These are phyloP conservation scores for Colletotrichum melonis DNA, from an alignment of 2,329 filamentous ascomycete genomes.

Conservation along the genomic window DNA sequence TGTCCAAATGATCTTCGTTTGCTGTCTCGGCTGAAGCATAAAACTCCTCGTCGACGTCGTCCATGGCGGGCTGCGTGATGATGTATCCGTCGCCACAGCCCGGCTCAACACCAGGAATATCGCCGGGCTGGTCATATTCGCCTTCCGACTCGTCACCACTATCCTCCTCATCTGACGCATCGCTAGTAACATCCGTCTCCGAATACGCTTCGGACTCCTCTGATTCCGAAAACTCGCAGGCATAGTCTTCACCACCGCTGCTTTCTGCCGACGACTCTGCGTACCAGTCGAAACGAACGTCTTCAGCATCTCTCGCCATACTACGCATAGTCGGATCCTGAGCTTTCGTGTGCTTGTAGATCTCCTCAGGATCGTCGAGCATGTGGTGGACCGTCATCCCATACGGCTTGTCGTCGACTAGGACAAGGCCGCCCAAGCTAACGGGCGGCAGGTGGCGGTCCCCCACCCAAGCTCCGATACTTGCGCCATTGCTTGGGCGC, in stretches of 20 bases:
- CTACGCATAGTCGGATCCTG: conserved; percentile 44
- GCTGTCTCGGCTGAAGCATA: conserved; percentile 78
- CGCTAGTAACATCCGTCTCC: conserved; percentile 64
- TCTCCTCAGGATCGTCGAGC: conserved; percentile 76
- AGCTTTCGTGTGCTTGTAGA: conserved; percentile 34
- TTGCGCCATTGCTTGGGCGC: conserved; percentile 85
- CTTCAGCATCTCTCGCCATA: conserved; percentile 50
- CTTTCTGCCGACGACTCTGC: conserved; percentile 54
- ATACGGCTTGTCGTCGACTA: conserved; percentile 86
- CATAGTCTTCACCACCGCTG: conserved; percentile 63
- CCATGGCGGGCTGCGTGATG: conserved; percentile 91
- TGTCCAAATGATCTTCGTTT: conserved; percentile 85
- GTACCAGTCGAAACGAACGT: conserved; percentile 56
- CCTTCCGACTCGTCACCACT: conserved; percentile 66
- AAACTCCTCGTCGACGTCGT: conserved; percentile 86
- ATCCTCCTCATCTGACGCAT: conserved; percentile 57
- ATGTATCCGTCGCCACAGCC: conserved; percentile 82
- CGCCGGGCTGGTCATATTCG: conserved; percentile 72
- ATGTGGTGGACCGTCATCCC: conserved; percentile 98
- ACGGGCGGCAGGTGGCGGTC: conserved; percentile 90
- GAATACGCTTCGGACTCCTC: conserved; percentile 64
- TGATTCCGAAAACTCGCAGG: conserved; percentile 71
- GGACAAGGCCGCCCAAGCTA: conserved; percentile 87
- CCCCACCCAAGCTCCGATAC: conserved; percentile 90
- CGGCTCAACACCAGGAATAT: conserved; percentile 81